A percentile compares a stretch with the other conserved stretches of the same genome.
Conservation (phyloP, 2,329 filamentous ascomycete species). For the Aspergillus jensenii region DNA sequence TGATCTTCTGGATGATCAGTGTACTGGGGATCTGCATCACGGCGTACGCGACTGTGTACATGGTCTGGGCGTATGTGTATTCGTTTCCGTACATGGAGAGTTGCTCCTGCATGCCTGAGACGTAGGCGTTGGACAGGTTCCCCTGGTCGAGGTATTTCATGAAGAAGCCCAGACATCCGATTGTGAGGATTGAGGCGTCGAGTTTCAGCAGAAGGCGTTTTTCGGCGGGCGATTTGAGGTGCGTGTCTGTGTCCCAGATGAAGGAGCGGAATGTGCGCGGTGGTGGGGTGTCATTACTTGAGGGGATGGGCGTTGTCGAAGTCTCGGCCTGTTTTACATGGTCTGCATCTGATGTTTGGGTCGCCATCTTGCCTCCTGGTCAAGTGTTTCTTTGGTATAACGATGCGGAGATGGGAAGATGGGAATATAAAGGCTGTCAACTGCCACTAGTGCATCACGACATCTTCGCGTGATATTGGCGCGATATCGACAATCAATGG, state of each 20-base stretch:
- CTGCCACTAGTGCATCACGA: conserved; percentile 1
- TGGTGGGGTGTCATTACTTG: not conserved
- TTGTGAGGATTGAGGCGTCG: conserved; percentile 13
- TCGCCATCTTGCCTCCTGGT: not conserved
- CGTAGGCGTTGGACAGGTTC: conserved; percentile 15
- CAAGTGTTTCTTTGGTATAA: not conserved
- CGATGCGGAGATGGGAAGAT: not conserved
- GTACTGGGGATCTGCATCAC: conserved; percentile 1
- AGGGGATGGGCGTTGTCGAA: not conserved
- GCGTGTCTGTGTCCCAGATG: conserved; percentile 16
- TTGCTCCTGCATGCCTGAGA: conserved; percentile 17
- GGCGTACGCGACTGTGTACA: conserved; percentile 26
- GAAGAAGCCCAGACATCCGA: conserved; percentile 16
- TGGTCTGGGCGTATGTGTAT: conserved; percentile 13
- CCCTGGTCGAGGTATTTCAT: conserved; percentile 18
- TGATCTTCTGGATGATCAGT: not conserved
- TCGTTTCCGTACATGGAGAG: conserved; percentile 17
- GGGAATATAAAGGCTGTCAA: not conserved
- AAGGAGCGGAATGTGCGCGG: conserved; percentile 8
- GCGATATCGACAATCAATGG: not conserved
- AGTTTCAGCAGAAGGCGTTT: conserved; percentile 12
- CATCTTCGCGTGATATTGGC: conserved; percentile 6
- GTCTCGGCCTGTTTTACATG: not conserved
- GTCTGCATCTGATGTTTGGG: not conserved
- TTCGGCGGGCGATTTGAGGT: conserved; percentile 9